phyloP scores from a whole-genome alignment of 2,329 filamentous ascomycete species.

The Alternaria sp. region DNA sequence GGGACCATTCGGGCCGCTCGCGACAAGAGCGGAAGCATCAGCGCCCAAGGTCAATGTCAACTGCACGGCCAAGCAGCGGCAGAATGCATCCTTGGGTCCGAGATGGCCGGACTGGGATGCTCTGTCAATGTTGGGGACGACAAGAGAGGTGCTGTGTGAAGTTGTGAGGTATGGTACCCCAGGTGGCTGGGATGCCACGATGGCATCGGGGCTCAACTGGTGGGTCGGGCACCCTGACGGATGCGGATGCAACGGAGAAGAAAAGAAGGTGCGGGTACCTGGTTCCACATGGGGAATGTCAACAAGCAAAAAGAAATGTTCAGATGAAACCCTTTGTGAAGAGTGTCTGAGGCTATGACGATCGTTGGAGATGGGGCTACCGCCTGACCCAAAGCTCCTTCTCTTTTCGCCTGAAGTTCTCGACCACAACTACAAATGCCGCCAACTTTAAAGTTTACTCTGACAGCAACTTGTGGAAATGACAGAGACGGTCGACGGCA shows the following conservation, averaged over 20 bases:
- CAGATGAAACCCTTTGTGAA: neutral
- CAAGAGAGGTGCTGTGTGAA: neutral
- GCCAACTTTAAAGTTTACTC: neutral
- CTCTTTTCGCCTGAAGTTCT: slow-evolving; percentile 7
- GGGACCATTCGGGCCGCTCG: slow-evolving; percentile 10
- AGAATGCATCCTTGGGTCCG: slow-evolving; percentile 57
- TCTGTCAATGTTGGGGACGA: slow-evolving; percentile 52
- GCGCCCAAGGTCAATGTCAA: slow-evolving; percentile 6
- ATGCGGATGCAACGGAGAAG: slow-evolving; percentile 4
- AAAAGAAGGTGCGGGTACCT: neutral
- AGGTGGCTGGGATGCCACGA: neutral
- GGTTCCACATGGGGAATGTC: neutral
- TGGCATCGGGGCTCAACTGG: neutral
- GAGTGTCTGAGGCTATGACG: neutral
- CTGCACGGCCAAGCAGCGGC: slow-evolving; percentile 6
- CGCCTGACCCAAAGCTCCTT: neutral
- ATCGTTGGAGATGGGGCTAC: neutral
- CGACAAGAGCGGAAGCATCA: slow-evolving; percentile 11
- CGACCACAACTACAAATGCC: neutral
- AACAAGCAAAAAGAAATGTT: neutral
- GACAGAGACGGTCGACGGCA: neutral
- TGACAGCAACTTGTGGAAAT: neutral
- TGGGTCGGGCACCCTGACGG: neutral
- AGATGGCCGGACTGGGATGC: slow-evolving; percentile 57
- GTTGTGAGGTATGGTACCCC: slow-evolving; percentile 1